A percentile compares a stretch with the other conserved stretches of the same genome.
Evolutionary conservation across 441 rosid species (phyloP).

Genomic region (Populus tomentosa): DNA sequence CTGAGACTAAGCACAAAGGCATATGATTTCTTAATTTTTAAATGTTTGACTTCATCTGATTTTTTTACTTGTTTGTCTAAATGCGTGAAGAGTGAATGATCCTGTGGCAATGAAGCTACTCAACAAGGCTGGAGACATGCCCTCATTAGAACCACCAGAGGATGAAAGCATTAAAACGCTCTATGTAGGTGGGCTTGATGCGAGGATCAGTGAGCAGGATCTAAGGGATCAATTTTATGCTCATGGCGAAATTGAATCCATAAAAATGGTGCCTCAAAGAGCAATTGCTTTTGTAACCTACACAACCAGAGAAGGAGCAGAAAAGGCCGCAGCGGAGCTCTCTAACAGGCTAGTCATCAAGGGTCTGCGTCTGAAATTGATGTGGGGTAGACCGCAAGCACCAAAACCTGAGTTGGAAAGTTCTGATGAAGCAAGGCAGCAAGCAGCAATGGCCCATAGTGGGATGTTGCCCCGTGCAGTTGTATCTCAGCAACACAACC

Average conservation of each 20-base stretch:
- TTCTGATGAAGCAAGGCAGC: slow-evolving; percentile 68
- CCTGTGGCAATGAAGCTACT: slow-evolving; percentile 93
- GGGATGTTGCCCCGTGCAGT: slow-evolving; percentile 86
- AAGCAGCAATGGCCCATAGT: slow-evolving; percentile 60
- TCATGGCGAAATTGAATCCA: slow-evolving; percentile 88
- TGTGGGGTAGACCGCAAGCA: slow-evolving; percentile 94
- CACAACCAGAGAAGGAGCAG: slow-evolving; percentile 94
- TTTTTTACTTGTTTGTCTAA: background rate
- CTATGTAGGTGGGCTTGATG: slow-evolving; percentile 90
- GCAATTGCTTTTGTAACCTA: slow-evolving; percentile 94
- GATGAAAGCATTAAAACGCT: slow-evolving; percentile 92
- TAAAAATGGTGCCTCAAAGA: slow-evolving; percentile 82
- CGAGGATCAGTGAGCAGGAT: slow-evolving; percentile 80
- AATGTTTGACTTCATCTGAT: background rate
- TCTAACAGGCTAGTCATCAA: slow-evolving; percentile 78
- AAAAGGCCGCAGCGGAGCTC: slow-evolving; percentile 93
- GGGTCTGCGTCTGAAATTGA: slow-evolving; percentile 79
- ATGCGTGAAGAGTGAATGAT: slow-evolving; percentile 68
- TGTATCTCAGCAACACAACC: slow-evolving; percentile 87
- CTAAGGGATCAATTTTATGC: slow-evolving; percentile 83
- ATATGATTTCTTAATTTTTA: background rate
- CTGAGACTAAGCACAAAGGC: background rate
- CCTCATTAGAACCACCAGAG: slow-evolving; percentile 85
- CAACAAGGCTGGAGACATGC: slow-evolving; percentile 93
- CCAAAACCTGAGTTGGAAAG: slow-evolving; percentile 74